Evolutionary conservation across 768 basidiomycete genomes (phyloP), one percentile per base, ranked within the genome.

Genomic region (Mycena olivaceomarginata): DNA sequence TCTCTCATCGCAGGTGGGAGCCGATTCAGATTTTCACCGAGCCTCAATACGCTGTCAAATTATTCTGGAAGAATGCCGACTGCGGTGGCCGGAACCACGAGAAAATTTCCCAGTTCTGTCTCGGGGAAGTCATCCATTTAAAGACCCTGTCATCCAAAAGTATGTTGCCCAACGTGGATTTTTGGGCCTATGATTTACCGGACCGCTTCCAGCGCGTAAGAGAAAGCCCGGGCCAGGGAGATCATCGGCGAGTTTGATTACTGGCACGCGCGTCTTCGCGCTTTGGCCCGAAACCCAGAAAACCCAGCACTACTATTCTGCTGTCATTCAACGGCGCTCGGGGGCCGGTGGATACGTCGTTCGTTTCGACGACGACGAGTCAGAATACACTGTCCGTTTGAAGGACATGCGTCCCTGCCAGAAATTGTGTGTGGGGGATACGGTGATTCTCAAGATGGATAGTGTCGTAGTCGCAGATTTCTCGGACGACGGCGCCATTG

Each of bases 251-350:
- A 57, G 56, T 20, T 16, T 74, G 12, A 48, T 60, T 18, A 16
- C 16, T 2, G 66, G 65, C 1, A 74, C 64, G 12, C 62, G 22
- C 1, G 72, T 74, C 1, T 74, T 74, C 37, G 72, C 72, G 1
- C 25, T 74, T 0, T 67, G 72, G 72, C 20, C 66, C 12, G 66
- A 60, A 18, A 46, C 43, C 2, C 12, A 67, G 2, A n/a, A n/a
- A n/a, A n/a, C n/a, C n/a, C n/a, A n/a, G n/a, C 66, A 60, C n/a
- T 74, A 74, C 20, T 74, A 67, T 16, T 51, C 65, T 9, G 65
- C 40, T n/a, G n/a, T 67, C 10, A 56, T 74, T 13, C 72, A 67
- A 45, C 15, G 22, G 1, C 72, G 72, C 1, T 18, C 51, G 46
- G 65, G 66, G 2, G 11, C 25, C 1, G 39, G 22, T 25, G 13